These are phyloP conservation scores for Diaporthe amygdali DNA, from an alignment of 2,329 filamentous ascomycete genomes.

Conservation along the genomic window DNA sequence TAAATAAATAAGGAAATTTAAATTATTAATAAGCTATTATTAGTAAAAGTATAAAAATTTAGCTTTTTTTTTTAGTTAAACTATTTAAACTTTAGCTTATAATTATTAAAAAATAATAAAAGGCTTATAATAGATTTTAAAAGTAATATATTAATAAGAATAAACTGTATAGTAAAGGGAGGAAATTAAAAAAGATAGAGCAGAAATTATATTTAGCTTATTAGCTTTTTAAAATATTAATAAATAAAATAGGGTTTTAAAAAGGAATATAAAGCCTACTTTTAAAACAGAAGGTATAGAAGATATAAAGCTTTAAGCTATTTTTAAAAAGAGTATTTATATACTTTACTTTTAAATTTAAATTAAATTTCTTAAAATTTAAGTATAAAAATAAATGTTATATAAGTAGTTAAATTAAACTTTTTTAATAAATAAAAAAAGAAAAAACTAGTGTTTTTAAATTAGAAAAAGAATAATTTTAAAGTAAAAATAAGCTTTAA, in stretches of 20 bases:
- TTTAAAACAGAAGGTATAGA: neutral
- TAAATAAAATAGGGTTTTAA: neutral
- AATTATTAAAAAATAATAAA: neutral
- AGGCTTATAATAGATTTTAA: neutral
- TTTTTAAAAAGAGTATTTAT: neutral
- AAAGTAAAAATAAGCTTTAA: neutral
- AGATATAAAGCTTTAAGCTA: neutral
- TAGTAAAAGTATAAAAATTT: no score
- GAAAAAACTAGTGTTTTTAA: neutral
- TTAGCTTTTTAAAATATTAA: neutral
- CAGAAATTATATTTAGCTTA: no score
- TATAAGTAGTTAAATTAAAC: neutral
- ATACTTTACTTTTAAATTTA: neutral
- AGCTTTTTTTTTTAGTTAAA: no score
- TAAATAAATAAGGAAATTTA: no score
- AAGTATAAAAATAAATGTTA: neutral
- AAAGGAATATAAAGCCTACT: neutral
- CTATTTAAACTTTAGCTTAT: neutral
- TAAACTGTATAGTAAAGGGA: neutral
- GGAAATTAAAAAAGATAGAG: neutral
- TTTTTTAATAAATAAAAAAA: neutral
- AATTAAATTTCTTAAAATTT: neutral
- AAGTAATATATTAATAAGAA: neutral
- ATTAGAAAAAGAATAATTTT: neutral
- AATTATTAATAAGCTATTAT: no score